Percentiles rank a stretch among this genome's conserved stretches.
Conservation (phyloP, 345 rosid genomes). For the Pistacia atlantica region DNA sequence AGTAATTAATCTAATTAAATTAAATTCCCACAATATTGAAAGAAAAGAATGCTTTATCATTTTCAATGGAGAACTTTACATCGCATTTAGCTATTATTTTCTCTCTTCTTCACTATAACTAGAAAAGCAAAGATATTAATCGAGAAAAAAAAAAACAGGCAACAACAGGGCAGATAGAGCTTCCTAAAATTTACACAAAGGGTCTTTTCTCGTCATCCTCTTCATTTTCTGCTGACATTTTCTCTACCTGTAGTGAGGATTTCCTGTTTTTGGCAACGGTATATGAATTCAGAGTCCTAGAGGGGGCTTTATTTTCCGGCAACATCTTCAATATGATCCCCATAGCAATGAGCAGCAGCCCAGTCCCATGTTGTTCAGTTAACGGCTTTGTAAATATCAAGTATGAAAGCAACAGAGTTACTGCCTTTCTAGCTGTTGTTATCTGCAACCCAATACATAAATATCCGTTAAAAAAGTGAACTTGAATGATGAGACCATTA, state of each 20-base stretch:
- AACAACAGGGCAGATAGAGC: no score
- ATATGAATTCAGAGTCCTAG: constrained; percentile 24
- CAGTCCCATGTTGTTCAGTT: constrained; percentile 79
- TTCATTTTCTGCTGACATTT: constrained; percentile 21
- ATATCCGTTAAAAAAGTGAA: background rate
- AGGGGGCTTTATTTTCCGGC: constrained; percentile 54
- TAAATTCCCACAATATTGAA: no score
- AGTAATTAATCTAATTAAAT: no score
- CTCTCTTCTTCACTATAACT: background rate
- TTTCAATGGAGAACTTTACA: constrained; percentile 7
- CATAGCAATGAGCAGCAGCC: constrained; percentile 77
- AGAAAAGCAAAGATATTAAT: background rate
- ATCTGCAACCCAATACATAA: constrained; percentile 40
- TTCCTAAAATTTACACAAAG: constrained; percentile 39
- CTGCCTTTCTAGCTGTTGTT: constrained; percentile 87
- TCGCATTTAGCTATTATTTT: background rate
- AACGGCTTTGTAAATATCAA: constrained; percentile 89
- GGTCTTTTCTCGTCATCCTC: constrained; percentile 56
- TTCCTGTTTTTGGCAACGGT: constrained; percentile 20
- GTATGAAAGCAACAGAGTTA: constrained; percentile 70
- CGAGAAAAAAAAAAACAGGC: background rate
- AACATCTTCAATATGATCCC: constrained; percentile 80
- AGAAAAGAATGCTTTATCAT: background rate
- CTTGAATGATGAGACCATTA: background rate
- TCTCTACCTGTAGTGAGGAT: constrained; percentile 24